Conservation (phyloP, 352 stramenopile genomes). For the Globisporangium viniferum region DNA sequence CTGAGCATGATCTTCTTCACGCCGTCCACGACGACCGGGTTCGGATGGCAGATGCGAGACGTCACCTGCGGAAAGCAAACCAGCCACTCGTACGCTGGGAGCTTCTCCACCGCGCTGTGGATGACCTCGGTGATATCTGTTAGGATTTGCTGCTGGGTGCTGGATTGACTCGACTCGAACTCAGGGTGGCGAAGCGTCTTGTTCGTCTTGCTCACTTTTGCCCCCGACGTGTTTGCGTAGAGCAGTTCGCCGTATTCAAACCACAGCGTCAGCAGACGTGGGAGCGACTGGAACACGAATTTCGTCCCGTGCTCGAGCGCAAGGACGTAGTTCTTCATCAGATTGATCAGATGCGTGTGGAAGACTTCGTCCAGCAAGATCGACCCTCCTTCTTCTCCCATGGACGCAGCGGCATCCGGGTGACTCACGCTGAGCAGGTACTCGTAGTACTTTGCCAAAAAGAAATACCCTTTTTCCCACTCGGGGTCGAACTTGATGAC, state of each 20-base stretch:
- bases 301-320: slow-evolving; percentile 87
- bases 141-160: slow-evolving; percentile 56
- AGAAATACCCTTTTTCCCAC: slow-evolving; percentile 94
- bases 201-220: slow-evolving; percentile 40
- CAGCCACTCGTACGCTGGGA: slow-evolving; percentile 94
- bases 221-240: slow-evolving; percentile 26
- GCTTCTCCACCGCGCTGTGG: slow-evolving; percentile 42
- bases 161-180: slow-evolving; percentile 50
- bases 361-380: slow-evolving; percentile 59
- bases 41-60: slow-evolving; percentile 91
- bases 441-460: slow-evolving; percentile 89
- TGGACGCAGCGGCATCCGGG: slow-evolving; percentile 35
- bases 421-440: slow-evolving; percentile 83
- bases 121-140: slow-evolving; percentile 65
- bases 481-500: slow-evolving; percentile 92
- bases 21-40: slow-evolving; percentile 75
- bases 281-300: slow-evolving; percentile 96
- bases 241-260: slow-evolving; percentile 94
- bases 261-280: slow-evolving; percentile 96
- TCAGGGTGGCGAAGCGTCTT: slow-evolving; percentile 67
- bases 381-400: slow-evolving; percentile 34
- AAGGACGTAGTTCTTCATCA: slow-evolving; percentile 95
- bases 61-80: slow-evolving; percentile 98
- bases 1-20: slow-evolving; percentile 93
- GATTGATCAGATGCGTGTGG: slow-evolving; percentile 73